Conservation (phyloP, 23 red algal genomes). For the Gracilariopsis chorda region DNA sequence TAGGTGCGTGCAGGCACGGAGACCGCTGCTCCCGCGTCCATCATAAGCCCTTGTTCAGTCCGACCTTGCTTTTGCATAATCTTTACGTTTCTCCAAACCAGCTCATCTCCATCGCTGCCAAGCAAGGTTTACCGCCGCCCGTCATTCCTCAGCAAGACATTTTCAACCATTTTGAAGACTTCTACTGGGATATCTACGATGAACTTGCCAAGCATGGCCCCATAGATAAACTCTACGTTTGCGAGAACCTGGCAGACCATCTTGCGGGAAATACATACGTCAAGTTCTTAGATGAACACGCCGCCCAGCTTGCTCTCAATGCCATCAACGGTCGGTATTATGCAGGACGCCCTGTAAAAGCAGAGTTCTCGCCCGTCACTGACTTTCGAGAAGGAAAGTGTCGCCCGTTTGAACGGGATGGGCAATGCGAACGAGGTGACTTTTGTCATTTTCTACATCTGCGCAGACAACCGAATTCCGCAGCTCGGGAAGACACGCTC, state of each 20-base stretch:
- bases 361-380: constrained; percentile 72
- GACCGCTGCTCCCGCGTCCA: constrained; percentile 87
- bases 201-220: constrained; percentile 66
- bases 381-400: constrained; percentile 81
- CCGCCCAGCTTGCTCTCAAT: constrained; percentile 54
- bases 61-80: constrained; percentile 78
- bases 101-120: constrained; percentile 48
- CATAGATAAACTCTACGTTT: constrained; percentile 76
- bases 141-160: constrained; percentile 51
- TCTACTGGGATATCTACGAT: constrained; percentile 68
- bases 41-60: constrained; percentile 75
- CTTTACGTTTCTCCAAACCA: constrained; percentile 73
- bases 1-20: constrained; percentile 88
- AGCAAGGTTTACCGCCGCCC: constrained; percentile 52
- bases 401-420: constrained; percentile 65
- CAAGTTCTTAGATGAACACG: constrained; percentile 76
- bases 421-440: constrained; percentile 83
- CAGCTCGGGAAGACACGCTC: no score
- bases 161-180: constrained; percentile 78
- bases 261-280: constrained; percentile 85
- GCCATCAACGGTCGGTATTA: constrained; percentile 76
- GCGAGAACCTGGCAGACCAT: constrained; percentile 76
- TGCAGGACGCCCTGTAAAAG: constrained; percentile 61
- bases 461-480: background rate
- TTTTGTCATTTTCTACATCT: constrained; percentile 89